Percentiles rank a stretch among this genome's conserved stretches.
Conservation (phyloP, 371 early-diverging fungal species). For the Actinomortierella wolfii region DNA sequence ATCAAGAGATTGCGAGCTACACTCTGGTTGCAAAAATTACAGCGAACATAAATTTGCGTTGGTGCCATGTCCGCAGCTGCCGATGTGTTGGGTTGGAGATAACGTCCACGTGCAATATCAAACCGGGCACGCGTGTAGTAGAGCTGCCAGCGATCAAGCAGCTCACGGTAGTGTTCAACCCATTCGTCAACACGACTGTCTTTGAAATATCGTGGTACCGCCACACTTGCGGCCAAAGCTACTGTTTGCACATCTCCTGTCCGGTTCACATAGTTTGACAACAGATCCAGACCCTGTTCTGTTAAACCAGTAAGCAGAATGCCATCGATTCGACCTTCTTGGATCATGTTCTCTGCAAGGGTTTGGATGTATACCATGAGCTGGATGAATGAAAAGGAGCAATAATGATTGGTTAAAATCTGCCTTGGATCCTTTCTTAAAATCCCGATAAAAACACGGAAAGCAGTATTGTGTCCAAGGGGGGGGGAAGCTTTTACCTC, state of each 20-base stretch:
- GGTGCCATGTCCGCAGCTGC: slow-evolving; percentile 65
- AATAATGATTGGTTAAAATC: neutral
- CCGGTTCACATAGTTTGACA: slow-evolving; percentile 79
- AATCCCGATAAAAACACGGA: slow-evolving; percentile 1
- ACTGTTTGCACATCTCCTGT: slow-evolving; percentile 94
- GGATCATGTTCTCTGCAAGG: slow-evolving; percentile 53
- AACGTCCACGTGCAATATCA: slow-evolving; percentile 83
- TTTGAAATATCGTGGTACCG: slow-evolving; percentile 61
- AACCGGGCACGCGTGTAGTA: slow-evolving; percentile 84
- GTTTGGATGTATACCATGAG: slow-evolving; percentile 57
- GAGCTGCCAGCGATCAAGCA: slow-evolving; percentile 90
- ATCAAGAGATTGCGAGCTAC: slow-evolving; percentile 67
- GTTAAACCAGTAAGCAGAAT: slow-evolving; percentile 79
- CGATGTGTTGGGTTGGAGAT: slow-evolving; percentile 50
- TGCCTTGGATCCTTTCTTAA: neutral
- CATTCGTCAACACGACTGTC: slow-evolving; percentile 76
- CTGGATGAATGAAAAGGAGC: slow-evolving; percentile 28
- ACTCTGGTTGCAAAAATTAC: slow-evolving; percentile 87
- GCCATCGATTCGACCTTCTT: slow-evolving; percentile 73
- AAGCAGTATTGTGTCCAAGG: slow-evolving; percentile 1
- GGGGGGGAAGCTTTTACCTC: slow-evolving; percentile 48
- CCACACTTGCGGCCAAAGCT: slow-evolving; percentile 67
- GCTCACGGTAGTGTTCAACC: slow-evolving; percentile 85
- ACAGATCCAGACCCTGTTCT: slow-evolving; percentile 62
- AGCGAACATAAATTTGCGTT: slow-evolving; percentile 87